Conservation (phyloP, 169 alveolate species). For the Cryptosporidium ubiquitum region DNA sequence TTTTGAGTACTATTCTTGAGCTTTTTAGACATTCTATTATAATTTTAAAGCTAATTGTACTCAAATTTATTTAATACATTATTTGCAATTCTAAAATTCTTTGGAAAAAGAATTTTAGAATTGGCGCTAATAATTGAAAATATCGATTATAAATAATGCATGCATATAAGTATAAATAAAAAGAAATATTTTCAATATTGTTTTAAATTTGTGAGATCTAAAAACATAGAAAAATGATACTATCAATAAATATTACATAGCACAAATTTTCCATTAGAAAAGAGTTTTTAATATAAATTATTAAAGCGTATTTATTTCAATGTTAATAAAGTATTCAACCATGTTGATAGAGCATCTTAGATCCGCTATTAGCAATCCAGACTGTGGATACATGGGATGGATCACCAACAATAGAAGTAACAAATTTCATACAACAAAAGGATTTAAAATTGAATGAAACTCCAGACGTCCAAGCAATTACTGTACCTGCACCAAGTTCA, state of each 20-base stretch:
- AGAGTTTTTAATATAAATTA: not conserved
- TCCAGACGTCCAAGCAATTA: conserved; percentile 74
- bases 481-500: conserved; percentile 66
- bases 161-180: not conserved
- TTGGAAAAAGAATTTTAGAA: not conserved
- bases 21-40: not conserved
- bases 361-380: conserved; percentile 66
- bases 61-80: not conserved
- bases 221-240: not conserved
- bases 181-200: not conserved
- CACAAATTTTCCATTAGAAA: not conserved
- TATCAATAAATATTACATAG: not conserved
- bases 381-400: conserved; percentile 46
- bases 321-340: not conserved
- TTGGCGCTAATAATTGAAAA: not conserved
- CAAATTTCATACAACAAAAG: conserved; percentile 67
- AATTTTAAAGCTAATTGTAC: not conserved
- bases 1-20: not conserved
- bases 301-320: not conserved
- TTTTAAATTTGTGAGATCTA: not conserved
- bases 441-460: conserved; percentile 66
- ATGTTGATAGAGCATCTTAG: conserved; percentile 63
- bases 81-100: not conserved
- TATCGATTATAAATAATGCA: not conserved
- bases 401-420: conserved; percentile 71